A percentile compares a stretch with the other conserved stretches of the same genome.
Evolutionary conservation across 306 rosid genomes (phyloP).

Genomic region (Glycine soja): DNA sequence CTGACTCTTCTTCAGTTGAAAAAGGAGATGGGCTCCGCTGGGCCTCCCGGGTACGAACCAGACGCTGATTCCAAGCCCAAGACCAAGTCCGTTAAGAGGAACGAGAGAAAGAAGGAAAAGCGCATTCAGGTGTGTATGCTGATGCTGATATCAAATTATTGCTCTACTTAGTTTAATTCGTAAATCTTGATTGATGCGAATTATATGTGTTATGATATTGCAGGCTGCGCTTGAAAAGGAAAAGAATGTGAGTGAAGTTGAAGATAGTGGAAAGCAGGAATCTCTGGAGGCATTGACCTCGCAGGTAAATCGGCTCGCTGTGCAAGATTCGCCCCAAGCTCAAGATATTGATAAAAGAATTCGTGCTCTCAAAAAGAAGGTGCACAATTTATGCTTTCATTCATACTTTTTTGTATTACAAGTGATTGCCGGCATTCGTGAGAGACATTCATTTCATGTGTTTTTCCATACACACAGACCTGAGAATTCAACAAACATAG

Average conservation of each 20-base stretch:
- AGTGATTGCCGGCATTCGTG: too few relatives aligned
- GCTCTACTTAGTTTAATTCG: not conserved
- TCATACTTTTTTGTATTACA: too few relatives aligned
- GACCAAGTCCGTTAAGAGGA: conserved; percentile 85
- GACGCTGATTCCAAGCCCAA: conserved; percentile 65
- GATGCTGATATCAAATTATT: not conserved
- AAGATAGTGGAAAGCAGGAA: conserved; percentile 47
- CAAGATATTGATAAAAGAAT: conserved; percentile 75
- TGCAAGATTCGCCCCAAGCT: conserved; percentile 47
- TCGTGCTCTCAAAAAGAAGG: conserved; percentile 87
- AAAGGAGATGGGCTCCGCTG: conserved; percentile 76
- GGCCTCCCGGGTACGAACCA: conserved; percentile 89
- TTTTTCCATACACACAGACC: too few relatives aligned
- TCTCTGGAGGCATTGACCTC: conserved; percentile 59
- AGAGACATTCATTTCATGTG: too few relatives aligned
- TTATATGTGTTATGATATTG: not conserved
- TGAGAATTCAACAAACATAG: too few relatives aligned
- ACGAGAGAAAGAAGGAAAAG: conserved; percentile 93
- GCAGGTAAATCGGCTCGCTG: conserved; percentile 67
- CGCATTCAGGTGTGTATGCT: conserved; percentile 65
- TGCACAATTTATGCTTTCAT: too few relatives aligned
- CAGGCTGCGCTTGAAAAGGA: conserved; percentile 85
- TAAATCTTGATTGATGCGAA: not conserved
- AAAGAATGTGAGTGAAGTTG: conserved; percentile 56
- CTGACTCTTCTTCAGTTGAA: conserved; percentile 57